phyloP scores from a whole-genome alignment of 805 yeast species.

The Tetrapisispora taiwanensis region DNA sequence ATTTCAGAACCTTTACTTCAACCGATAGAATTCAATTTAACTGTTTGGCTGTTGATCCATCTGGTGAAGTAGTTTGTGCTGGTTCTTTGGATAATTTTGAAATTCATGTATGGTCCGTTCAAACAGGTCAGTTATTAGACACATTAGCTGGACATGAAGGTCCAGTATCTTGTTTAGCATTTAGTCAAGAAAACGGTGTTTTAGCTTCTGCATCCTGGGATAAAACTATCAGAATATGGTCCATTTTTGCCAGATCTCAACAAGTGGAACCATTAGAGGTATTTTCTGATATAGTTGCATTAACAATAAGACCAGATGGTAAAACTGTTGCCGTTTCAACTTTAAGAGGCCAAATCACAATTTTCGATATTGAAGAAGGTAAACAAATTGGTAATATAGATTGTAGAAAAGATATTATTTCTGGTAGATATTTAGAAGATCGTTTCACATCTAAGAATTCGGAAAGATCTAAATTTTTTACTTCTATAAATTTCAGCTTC shows the following conservation, averaged over 20 bases:
- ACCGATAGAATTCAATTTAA: constrained; percentile 80
- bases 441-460: constrained; percentile 73
- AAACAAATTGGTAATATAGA: constrained; percentile 77
- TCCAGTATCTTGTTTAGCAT: constrained; percentile 79
- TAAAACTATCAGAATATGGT: constrained; percentile 88
- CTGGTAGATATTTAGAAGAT: constrained; percentile 77
- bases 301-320: constrained; percentile 88
- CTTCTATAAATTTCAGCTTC: constrained; percentile 71
- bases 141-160: constrained; percentile 90
- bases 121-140: constrained; percentile 85
- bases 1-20: constrained; percentile 90
- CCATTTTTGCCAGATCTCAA: constrained; percentile 76
- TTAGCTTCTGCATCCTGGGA: constrained; percentile 96
- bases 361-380: constrained; percentile 76
- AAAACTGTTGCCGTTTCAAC: constrained; percentile 81
- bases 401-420: constrained; percentile 73
- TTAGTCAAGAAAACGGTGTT: constrained; percentile 66
- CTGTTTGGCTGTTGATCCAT: constrained; percentile 87
- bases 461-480: constrained; percentile 73
- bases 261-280: constrained; percentile 86
- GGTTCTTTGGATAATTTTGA: constrained; percentile 86
- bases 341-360: constrained; percentile 73
- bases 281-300: constrained; percentile 69
- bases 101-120: constrained; percentile 94
- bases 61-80: constrained; percentile 94